phyloP scores from a whole-genome alignment of 306 rosid genomes.

The Quercus engelmannii region DNA sequence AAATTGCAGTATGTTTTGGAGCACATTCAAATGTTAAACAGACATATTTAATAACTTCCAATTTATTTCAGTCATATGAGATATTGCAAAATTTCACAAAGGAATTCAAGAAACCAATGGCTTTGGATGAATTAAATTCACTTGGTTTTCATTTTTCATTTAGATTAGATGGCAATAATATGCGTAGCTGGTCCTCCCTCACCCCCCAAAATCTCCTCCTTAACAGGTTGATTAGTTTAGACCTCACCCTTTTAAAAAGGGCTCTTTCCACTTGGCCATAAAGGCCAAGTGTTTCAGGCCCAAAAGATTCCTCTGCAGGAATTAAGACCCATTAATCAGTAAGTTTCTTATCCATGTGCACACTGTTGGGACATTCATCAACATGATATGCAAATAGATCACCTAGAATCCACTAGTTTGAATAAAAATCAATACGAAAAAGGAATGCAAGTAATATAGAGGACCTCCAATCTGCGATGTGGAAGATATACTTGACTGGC shows the following conservation, averaged over 20 bases:
- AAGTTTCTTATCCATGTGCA: background rate
- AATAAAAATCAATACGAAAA: background rate
- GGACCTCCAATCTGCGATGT: constrained; percentile 53
- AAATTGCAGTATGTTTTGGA: background rate
- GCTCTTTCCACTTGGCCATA: background rate
- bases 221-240: background rate
- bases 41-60: background rate
- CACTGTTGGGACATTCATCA: background rate
- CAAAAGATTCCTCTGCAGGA: background rate
- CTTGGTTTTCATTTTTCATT: background rate
- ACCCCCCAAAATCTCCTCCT: background rate
- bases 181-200: background rate
- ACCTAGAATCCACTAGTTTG: constrained; percentile 1
- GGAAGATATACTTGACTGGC: constrained; percentile 44
- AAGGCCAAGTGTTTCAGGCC: background rate
- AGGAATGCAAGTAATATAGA: constrained; percentile 2
- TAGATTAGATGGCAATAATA: background rate
- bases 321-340: background rate
- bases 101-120: background rate
- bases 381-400: background rate
- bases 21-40: background rate
- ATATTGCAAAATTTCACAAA: background rate
- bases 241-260: background rate
- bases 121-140: background rate
- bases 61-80: background rate